phyloP scores from a whole-genome alignment of 139 green algal species.

The Chlamydomonas schloesseri region DNA sequence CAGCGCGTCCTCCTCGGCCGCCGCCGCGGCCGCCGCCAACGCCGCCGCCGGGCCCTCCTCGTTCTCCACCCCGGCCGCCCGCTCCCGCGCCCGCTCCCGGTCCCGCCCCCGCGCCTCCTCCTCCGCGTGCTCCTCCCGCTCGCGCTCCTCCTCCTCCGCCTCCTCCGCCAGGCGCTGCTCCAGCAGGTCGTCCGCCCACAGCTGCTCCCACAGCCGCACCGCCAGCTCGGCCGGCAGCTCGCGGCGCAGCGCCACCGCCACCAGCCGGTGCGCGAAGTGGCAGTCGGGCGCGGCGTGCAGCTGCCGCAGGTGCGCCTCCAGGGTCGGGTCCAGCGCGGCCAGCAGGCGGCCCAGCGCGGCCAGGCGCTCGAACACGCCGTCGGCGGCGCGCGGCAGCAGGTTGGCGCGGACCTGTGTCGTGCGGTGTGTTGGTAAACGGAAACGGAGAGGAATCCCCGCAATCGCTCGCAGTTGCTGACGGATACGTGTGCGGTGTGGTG shows the following conservation, averaged over 20 bases:
- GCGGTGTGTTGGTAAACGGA: no score
- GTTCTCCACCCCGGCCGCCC: not conserved
- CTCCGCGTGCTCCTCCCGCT: not conserved
- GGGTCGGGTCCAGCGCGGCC: conserved; percentile 57
- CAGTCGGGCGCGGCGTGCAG: conserved; percentile 68
- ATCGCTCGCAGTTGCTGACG: no score
- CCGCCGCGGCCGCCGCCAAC: no score
- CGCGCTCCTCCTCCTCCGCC: not conserved
- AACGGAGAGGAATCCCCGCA: no score
- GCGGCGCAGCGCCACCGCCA: conserved; percentile 83
- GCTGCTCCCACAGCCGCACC: conserved; percentile 70
- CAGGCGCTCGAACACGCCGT: conserved; percentile 81
- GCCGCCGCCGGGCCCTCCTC: not conserved
- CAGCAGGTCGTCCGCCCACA: conserved; percentile 66
- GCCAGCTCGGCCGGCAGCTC: conserved; percentile 76
- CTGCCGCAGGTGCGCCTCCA: conserved; percentile 45
- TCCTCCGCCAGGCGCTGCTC: not conserved
- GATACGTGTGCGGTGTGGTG: no score
- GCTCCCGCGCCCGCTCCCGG: not conserved
- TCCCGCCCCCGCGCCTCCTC: not conserved
- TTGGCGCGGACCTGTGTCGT: conserved; percentile 67
- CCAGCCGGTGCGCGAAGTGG: conserved; percentile 89
- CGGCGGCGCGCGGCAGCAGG: conserved; percentile 76
- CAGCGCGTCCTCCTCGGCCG: no score
- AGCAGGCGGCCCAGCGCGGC: conserved; percentile 66